Conservation (phyloP, 768 basidiomycete species). For the Pisolithus tinctorius region DNA sequence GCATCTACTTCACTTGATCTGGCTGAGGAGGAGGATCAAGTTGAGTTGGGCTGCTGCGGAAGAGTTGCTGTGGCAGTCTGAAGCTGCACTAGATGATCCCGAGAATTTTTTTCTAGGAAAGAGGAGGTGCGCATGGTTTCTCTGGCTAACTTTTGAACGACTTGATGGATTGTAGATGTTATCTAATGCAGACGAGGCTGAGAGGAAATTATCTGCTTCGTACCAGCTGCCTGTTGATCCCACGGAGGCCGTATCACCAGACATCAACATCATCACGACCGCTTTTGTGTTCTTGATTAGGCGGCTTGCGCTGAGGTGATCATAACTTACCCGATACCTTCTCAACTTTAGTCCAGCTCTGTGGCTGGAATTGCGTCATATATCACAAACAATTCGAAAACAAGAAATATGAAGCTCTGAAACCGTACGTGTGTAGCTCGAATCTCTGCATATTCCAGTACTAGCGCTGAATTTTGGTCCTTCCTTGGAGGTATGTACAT, state of each 20-base stretch:
- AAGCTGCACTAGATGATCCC: constrained; percentile 36
- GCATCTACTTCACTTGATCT: constrained; percentile 47
- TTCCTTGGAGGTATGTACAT: constrained; percentile 52
- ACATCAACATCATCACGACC: constrained; percentile 54
- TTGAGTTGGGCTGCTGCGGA: constrained; percentile 72
- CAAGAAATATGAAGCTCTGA: constrained; percentile 48
- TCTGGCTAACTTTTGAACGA: not conserved
- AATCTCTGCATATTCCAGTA: constrained; percentile 67
- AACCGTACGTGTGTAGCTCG: constrained; percentile 66
- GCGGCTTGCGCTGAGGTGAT: constrained; percentile 43
- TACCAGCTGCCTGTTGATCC: constrained; percentile 54
- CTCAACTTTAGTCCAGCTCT: constrained; percentile 36
- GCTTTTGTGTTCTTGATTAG: constrained; percentile 62
- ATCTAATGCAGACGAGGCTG: constrained; percentile 37
- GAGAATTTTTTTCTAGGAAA: constrained; percentile 31
- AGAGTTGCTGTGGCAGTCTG: constrained; percentile 38
- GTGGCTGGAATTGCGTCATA: constrained; percentile 66
- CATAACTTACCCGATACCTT: not conserved
- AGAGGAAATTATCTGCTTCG: constrained; percentile 31
- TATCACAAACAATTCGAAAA: constrained; percentile 54
- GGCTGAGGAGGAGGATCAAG: constrained; percentile 42
- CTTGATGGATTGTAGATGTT: constrained; percentile 6
- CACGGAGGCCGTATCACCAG: constrained; percentile 25
- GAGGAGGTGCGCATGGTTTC: constrained; percentile 22
- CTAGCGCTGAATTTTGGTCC: constrained; percentile 59